A percentile compares a stretch with the other conserved stretches of the same genome.
These are phyloP conservation scores for Polytrichum commune DNA, from an alignment of 225 moss, liverwort and hornwort species.

Conservation along the genomic window DNA sequence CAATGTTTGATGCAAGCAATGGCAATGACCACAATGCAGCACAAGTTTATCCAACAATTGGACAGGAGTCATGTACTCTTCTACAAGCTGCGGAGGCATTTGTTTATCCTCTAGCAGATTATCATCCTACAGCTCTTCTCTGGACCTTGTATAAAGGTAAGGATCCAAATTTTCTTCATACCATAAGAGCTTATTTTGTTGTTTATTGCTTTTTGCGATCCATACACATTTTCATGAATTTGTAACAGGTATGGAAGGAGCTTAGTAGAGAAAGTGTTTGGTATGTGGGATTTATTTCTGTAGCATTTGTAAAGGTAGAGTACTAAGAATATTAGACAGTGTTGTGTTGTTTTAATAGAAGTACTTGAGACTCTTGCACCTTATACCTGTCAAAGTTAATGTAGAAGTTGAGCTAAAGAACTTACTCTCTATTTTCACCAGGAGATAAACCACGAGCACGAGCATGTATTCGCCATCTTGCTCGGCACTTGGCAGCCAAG, in stretches of 20 bases:
- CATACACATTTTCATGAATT: no score
- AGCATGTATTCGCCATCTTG: conserved; percentile 85
- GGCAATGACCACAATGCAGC: conserved; percentile 10
- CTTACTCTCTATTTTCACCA: conserved; percentile 21
- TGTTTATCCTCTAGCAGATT: conserved; percentile 75
- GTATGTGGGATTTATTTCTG: no score
- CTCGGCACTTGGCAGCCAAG: conserved; percentile 44
- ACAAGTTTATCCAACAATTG: conserved; percentile 17
- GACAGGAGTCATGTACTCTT: conserved; percentile 50
- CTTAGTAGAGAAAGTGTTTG: no score
- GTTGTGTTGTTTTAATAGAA: no score
- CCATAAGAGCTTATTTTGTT: neutral
- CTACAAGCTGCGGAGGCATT: conserved; percentile 71
- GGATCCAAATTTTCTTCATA: conserved; percentile 1
- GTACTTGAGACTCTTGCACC: neutral
- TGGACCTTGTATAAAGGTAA: conserved; percentile 87
- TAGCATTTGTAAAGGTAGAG: no score
- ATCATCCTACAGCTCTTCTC: conserved; percentile 71
- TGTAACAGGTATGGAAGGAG: no score
- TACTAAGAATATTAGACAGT: no score
- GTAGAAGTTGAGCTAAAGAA: neutral
- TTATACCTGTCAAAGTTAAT: neutral
- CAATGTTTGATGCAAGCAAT: neutral
- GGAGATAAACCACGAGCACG: conserved; percentile 72
- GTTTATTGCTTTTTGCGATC: neutral